phyloP scores from a whole-genome alignment of 306 rosid species.

The Inga laurina region DNA sequence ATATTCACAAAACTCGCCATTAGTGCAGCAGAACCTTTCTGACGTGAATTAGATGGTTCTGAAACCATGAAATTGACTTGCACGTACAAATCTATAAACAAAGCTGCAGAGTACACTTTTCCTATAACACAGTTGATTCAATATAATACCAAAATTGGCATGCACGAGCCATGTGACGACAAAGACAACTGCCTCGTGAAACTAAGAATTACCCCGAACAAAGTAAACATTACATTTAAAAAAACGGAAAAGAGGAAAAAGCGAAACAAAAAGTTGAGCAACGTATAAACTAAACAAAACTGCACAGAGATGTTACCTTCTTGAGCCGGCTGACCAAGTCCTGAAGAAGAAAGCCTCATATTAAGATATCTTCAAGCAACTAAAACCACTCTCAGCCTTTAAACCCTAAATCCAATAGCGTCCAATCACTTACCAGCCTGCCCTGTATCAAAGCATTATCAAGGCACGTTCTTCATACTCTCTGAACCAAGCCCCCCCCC shows the following conservation, averaged over 20 bases:
- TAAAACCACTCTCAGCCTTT: slow-evolving; percentile 25
- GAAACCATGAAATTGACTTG: neutral
- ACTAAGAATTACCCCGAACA: slow-evolving; percentile 8
- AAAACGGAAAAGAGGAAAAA: neutral
- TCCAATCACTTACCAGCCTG: slow-evolving; percentile 9
- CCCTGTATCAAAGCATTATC: slow-evolving; percentile 15
- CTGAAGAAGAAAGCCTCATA: slow-evolving; percentile 64
- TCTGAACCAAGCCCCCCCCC: slow-evolving; percentile 39
- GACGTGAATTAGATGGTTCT: neutral
- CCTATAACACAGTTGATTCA: slow-evolving; percentile 2
- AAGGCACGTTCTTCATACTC: slow-evolving; percentile 10
- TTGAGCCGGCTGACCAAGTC: slow-evolving; percentile 50
- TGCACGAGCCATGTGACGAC: slow-evolving; percentile 21
- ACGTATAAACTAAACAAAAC: neutral
- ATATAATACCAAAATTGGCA: slow-evolving; percentile 18
- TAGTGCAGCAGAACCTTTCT: neutral
- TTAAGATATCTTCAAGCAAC: slow-evolving; percentile 32
- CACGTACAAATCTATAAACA: neutral
- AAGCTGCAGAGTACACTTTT: neutral
- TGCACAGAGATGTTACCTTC: slow-evolving; percentile 45
- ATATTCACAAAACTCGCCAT: slow-evolving; percentile 4
- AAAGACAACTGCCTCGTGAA: slow-evolving; percentile 4
- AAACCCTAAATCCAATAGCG: slow-evolving; percentile 34
- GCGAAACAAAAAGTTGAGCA: neutral
- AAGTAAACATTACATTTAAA: neutral